These are phyloP conservation scores for Trametes sp. DNA, from an alignment of 1,284 basidiomycete species.

Conservation along the genomic window DNA sequence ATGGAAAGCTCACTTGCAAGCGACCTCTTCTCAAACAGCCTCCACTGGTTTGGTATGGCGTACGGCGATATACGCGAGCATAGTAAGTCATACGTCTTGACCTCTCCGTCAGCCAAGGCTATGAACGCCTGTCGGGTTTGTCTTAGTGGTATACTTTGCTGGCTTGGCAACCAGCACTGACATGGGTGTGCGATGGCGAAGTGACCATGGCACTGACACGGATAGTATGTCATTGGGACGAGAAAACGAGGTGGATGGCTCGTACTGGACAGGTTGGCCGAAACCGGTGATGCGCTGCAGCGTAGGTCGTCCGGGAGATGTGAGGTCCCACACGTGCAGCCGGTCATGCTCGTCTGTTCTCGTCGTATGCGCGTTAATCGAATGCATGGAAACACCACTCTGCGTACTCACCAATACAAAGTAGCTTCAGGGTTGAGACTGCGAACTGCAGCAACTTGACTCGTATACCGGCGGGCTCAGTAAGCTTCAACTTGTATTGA, in stretches of 20 bases:
- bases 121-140: constrained; percentile 64
- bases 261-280: constrained; percentile 56
- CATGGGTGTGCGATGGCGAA: constrained; percentile 82
- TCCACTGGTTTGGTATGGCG: constrained; percentile 79
- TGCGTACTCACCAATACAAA: constrained; percentile 62
- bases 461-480: constrained; percentile 50
- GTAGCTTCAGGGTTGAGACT: constrained; percentile 59
- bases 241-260: constrained; percentile 4
- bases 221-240: constrained; percentile 22
- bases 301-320: constrained; percentile 60
- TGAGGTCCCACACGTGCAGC: constrained; percentile 76
- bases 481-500: constrained; percentile 58
- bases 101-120: constrained; percentile 62
- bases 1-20: constrained; percentile 62
- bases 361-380: background rate
- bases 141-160: background rate
- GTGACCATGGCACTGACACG: constrained; percentile 60
- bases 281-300: constrained; percentile 60
- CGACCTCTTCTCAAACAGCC: constrained; percentile 74
- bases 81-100: constrained; percentile 75
- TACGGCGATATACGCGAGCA: constrained; percentile 72
- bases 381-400: background rate
- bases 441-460: constrained; percentile 74
- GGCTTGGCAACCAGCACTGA: constrained; percentile 49
- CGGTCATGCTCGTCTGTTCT: constrained; percentile 67